phyloP scores from a whole-genome alignment of 768 basidiomycete species.

The Gelatoporia subvermispora region DNA sequence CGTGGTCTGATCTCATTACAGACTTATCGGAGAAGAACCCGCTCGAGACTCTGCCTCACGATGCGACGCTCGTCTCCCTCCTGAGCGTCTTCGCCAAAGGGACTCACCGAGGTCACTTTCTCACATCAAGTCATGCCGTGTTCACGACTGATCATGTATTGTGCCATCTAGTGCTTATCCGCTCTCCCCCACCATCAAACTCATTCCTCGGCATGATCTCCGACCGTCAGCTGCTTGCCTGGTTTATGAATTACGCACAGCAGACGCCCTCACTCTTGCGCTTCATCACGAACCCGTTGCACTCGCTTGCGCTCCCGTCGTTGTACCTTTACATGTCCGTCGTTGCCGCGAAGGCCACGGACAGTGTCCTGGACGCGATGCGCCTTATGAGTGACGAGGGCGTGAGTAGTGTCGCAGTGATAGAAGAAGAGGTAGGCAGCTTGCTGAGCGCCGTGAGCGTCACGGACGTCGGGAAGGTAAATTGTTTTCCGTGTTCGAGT shows the following conservation, averaged over 20 bases:
- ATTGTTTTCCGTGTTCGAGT: neutral
- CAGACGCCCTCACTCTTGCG: conserved; percentile 39
- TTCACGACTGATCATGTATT: too few relatives aligned
- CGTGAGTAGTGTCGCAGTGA: conserved; percentile 76
- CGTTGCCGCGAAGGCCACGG: conserved; percentile 54
- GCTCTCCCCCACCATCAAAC: conserved; percentile 37
- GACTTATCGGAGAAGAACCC: conserved; percentile 87
- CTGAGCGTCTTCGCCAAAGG: conserved; percentile 66
- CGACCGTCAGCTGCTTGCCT: conserved; percentile 64
- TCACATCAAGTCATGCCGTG: neutral
- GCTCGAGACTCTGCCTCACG: conserved; percentile 54
- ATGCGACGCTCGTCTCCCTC: conserved; percentile 59
- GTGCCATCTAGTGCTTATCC: conserved; percentile 63
- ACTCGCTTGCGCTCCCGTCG: conserved; percentile 56
- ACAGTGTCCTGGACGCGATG: conserved; percentile 76
- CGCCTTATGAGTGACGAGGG: conserved; percentile 81
- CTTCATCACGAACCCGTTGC: conserved; percentile 51
- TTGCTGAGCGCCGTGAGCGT: conserved; percentile 77
- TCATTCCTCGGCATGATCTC: conserved; percentile 70
- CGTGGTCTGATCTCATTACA: conserved; percentile 22
- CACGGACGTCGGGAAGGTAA: conserved; percentile 74
- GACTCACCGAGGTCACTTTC: conserved; percentile 59
- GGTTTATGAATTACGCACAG: conserved; percentile 56
- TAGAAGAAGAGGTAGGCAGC: conserved; percentile 58
- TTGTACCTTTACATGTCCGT: conserved; percentile 59